A percentile compares a stretch with the other conserved stretches of the same genome.
phyloP scores from a whole-genome alignment of 31 red algal species.

The Porphyra umbilicalis region DNA sequence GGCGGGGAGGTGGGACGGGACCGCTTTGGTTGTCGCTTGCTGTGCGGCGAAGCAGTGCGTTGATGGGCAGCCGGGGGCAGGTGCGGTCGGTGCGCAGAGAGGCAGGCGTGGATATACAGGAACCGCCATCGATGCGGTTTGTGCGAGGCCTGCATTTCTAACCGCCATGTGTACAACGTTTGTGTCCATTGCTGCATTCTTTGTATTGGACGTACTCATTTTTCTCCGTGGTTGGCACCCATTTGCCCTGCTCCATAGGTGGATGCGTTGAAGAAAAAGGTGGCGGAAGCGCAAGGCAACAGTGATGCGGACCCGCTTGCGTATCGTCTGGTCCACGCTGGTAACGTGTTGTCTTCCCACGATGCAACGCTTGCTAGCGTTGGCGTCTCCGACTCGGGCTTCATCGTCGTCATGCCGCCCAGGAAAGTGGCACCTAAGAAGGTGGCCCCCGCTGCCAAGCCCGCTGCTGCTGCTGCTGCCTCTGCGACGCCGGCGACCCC shows the following conservation, averaged over 20 bases:
- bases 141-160: too few relatives aligned
- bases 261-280: conserved; percentile 37
- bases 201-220: background rate
- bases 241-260: background rate
- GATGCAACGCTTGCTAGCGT: conserved; percentile 43
- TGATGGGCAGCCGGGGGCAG: too few relatives aligned
- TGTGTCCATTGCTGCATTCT: background rate
- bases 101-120: too few relatives aligned
- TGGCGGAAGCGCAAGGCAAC: conserved; percentile 37
- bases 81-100: too few relatives aligned
- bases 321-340: conserved; percentile 72
- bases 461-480: background rate
- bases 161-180: background rate
- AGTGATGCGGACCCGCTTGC: conserved; percentile 23
- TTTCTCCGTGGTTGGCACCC: background rate
- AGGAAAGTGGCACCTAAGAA: conserved; percentile 24
- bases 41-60: too few relatives aligned
- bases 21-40: background rate
- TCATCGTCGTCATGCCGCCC: conserved; percentile 94
- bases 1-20: background rate
- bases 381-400: conserved; percentile 53
- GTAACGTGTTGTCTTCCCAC: conserved; percentile 62
- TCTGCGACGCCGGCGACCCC: conserved; percentile 2
- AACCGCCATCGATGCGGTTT: too few relatives aligned
- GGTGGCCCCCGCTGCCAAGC: background rate